These are phyloP conservation scores for Stachybotrys chlorohalonatus DNA, from an alignment of 2,329 filamentous ascomycete species.

Conservation along the genomic window DNA sequence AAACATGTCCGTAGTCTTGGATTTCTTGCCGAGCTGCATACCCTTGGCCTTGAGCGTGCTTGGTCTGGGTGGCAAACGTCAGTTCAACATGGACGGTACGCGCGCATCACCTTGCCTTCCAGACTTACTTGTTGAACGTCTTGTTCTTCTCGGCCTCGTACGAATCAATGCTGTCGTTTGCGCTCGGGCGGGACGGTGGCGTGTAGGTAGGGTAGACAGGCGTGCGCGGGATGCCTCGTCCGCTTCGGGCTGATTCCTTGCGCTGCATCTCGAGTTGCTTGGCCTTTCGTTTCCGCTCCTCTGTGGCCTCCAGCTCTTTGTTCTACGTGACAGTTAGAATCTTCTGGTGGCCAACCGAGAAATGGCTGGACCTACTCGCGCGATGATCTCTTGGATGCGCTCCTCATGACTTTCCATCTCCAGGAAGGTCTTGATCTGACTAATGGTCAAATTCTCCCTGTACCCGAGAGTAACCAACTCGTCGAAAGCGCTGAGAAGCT, in stretches of 20 bases:
- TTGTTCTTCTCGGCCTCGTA: conserved; percentile 99
- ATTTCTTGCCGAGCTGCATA: conserved; percentile 99
- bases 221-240: conserved; percentile 60
- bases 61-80: conserved; percentile 27
- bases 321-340: conserved; percentile 46
- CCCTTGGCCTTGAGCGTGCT: conserved; percentile 81
- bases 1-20: conserved; percentile 94
- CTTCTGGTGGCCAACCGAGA: too few species aligned
- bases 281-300: conserved; percentile 96
- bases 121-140: conserved; percentile 62
- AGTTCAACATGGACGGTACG: background rate
- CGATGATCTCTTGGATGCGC: conserved; percentile 96
- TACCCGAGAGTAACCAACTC: conserved; percentile 95
- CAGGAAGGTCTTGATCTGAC: conserved; percentile 97
- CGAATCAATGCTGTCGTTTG: conserved; percentile 77
- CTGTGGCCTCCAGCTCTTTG: conserved; percentile 95
- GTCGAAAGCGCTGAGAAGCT: conserved; percentile 92
- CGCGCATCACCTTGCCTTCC: background rate
- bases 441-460: conserved; percentile 88
- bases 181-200: conserved; percentile 62
- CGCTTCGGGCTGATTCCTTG: conserved; percentile 81
- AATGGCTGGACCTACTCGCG: conserved; percentile 49
- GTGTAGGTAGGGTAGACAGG: conserved; percentile 87
- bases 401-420: conserved; percentile 99
- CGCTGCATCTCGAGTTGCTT: conserved; percentile 99